Evolutionary conservation across 2,329 filamentous ascomycete species (phyloP).

Genomic region (Didymella pinodella): DNA sequence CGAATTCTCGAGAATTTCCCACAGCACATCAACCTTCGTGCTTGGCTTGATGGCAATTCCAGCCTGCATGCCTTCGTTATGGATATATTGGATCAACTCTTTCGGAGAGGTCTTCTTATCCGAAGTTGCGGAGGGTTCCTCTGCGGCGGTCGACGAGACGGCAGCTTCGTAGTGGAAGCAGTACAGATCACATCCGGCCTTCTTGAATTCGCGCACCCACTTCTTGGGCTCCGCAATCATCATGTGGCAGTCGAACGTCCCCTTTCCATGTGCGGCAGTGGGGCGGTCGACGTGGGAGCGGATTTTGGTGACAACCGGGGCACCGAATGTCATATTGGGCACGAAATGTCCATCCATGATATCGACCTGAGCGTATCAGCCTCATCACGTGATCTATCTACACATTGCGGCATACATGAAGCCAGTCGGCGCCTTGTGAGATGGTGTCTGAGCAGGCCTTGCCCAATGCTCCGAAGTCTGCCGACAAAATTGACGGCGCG

Average conservation of each 20-base stretch:
- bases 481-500: slow-evolving; percentile 96
- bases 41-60: slow-evolving; percentile 96
- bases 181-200: slow-evolving; percentile 96
- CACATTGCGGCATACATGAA: slow-evolving; percentile 43
- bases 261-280: slow-evolving; percentile 72
- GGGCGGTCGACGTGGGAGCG: slow-evolving; percentile 83
- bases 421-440: slow-evolving; percentile 73
- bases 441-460: slow-evolving; percentile 88
- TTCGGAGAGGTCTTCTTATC: slow-evolving; percentile 80
- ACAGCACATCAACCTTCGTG: slow-evolving; percentile 89
- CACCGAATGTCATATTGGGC: slow-evolving; percentile 96
- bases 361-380: slow-evolving; percentile 87
- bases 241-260: slow-evolving; percentile 99
- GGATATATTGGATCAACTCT: slow-evolving; percentile 89
- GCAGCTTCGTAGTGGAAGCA: slow-evolving; percentile 99
- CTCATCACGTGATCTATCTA: slow-evolving; percentile 9
- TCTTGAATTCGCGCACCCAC: slow-evolving; percentile 96
- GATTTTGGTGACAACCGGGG: slow-evolving; percentile 94
- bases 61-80: slow-evolving; percentile 84
- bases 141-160: slow-evolving; percentile 80
- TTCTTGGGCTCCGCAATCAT: slow-evolving; percentile 99
- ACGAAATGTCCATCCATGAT: slow-evolving; percentile 99
- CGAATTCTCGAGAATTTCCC: slow-evolving; percentile 81
- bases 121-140: slow-evolving; percentile 73
- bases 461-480: slow-evolving; percentile 90